These are phyloP conservation scores for Komagataella pseudopastoris DNA, from an alignment of 805 yeast genomes.

Conservation along the genomic window DNA sequence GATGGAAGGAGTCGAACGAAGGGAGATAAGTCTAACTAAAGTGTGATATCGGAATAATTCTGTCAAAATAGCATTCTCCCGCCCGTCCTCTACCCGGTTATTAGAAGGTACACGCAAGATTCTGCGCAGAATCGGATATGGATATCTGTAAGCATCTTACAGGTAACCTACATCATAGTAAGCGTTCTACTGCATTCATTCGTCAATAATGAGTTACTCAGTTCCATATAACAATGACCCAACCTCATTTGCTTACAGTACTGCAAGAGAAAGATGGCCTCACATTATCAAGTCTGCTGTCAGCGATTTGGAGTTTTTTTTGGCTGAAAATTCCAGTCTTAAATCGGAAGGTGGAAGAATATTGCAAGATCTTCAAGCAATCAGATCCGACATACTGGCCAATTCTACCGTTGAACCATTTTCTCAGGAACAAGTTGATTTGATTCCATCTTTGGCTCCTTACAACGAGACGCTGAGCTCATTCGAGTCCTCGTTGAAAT, in stretches of 20 bases:
- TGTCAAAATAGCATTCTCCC: not conserved
- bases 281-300: constrained; percentile 57
- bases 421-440: constrained; percentile 19
- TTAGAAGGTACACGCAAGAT: not conserved
- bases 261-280: constrained; percentile 82
- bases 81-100: not conserved
- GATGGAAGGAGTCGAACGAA: not conserved
- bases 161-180: not conserved
- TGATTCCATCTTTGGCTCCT: constrained; percentile 30
- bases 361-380: constrained; percentile 21
- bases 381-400: constrained; percentile 29
- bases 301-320: constrained; percentile 34
- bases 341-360: constrained; percentile 35
- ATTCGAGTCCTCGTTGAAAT: constrained; percentile 19
- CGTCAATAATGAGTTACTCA: not conserved
- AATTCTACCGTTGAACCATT: constrained; percentile 31
- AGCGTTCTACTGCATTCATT: not conserved
- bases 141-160: not conserved
- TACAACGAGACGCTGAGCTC: constrained; percentile 34
- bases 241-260: constrained; percentile 70
- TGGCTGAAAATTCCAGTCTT: constrained; percentile 12
- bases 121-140: not conserved
- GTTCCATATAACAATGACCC: constrained; percentile 54
- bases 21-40: not conserved
- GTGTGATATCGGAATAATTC: not conserved